These are phyloP conservation scores for Penicillium paneum DNA, from an alignment of 2,329 filamentous ascomycete species.

Conservation along the genomic window DNA sequence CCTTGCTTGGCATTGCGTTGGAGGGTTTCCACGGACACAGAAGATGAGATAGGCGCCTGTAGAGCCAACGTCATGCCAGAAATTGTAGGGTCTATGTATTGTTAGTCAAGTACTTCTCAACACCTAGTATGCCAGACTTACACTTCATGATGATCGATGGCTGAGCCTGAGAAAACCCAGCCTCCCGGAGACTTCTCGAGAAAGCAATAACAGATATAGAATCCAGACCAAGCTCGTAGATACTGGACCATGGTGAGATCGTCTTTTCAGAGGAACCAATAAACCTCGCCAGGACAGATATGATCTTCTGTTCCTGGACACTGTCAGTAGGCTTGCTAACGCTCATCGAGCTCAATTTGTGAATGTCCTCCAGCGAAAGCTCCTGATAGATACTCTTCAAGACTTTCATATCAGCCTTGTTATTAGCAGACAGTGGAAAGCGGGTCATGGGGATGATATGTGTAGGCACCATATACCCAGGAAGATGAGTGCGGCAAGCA, in stretches of 20 bases:
- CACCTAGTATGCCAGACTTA: not conserved
- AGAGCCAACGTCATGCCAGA: conserved; percentile 38
- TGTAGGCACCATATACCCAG: conserved; percentile 87
- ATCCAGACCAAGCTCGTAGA: conserved; percentile 84
- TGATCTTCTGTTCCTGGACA: conserved; percentile 46
- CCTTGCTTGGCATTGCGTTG: conserved; percentile 55
- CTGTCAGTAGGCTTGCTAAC: conserved; percentile 24
- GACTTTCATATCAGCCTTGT: conserved; percentile 76
- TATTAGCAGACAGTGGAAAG: conserved; percentile 81
- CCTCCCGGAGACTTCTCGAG: conserved; percentile 59
- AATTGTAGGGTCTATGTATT: conserved; percentile 31
- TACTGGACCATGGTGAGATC: conserved; percentile 58
- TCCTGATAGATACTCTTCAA: conserved; percentile 64
- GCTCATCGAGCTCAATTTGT: conserved; percentile 49
- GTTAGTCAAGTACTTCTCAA: not conserved
- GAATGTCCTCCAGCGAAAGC: conserved; percentile 60
- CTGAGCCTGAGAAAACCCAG: conserved; percentile 59
- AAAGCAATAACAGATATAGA: conserved; percentile 79
- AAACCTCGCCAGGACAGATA: conserved; percentile 55
- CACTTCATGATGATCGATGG: conserved; percentile 65
- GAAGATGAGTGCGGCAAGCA: conserved; percentile 67
- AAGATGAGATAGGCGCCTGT: conserved; percentile 1
- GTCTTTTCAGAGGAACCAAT: conserved; percentile 44
- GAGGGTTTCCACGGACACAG: conserved; percentile 14
- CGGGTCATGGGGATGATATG: conserved; percentile 69